Evolutionary conservation across 78 protist species (phyloP).

Genomic region (Monocercomonoides exilis): DNA sequence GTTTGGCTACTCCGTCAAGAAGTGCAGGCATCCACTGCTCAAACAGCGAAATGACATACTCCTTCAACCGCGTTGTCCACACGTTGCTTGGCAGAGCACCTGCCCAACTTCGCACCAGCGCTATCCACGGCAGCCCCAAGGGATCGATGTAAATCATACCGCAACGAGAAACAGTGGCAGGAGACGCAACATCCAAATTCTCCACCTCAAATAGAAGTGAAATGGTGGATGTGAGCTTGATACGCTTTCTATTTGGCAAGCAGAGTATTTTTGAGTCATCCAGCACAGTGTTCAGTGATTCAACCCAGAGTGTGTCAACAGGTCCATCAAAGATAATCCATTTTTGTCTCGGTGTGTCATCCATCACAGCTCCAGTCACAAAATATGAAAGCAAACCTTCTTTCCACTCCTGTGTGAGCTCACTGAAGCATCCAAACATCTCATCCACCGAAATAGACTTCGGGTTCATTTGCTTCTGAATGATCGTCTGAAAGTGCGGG

Average conservation of each 20-base stretch:
- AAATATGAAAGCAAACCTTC: slow-evolving; percentile 58
- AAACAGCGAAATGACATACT: not conserved
- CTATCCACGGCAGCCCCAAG: slow-evolving; percentile 46
- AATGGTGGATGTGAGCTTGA: slow-evolving; percentile 55
- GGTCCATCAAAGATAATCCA: slow-evolving; percentile 81
- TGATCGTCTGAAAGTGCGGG: not conserved
- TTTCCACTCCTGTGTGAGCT: slow-evolving; percentile 62
- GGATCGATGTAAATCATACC: slow-evolving; percentile 78
- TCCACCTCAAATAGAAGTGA: slow-evolving; percentile 65
- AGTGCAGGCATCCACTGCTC: not conserved
- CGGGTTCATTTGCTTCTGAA: slow-evolving; percentile 55
- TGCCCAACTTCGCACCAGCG: slow-evolving; percentile 40
- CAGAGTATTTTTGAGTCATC: slow-evolving; percentile 74
- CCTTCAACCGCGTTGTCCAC: not conserved
- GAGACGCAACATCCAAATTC: slow-evolving; percentile 76
- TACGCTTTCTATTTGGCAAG: slow-evolving; percentile 71
- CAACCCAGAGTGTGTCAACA: slow-evolving; percentile 76
- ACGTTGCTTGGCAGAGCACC: not conserved
- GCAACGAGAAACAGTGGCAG: slow-evolving; percentile 80
- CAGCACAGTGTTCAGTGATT: slow-evolving; percentile 71
- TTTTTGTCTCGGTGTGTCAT: slow-evolving; percentile 28
- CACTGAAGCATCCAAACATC: slow-evolving; percentile 60
- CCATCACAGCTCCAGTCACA: slow-evolving; percentile 37
- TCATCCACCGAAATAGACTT: slow-evolving; percentile 68
- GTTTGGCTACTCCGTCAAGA: not conserved